Percentiles rank a stretch among this genome's conserved stretches.
These are phyloP conservation scores for Ehretia macrophylla DNA, from an alignment of 257 asterid genomes.

Conservation along the genomic window DNA sequence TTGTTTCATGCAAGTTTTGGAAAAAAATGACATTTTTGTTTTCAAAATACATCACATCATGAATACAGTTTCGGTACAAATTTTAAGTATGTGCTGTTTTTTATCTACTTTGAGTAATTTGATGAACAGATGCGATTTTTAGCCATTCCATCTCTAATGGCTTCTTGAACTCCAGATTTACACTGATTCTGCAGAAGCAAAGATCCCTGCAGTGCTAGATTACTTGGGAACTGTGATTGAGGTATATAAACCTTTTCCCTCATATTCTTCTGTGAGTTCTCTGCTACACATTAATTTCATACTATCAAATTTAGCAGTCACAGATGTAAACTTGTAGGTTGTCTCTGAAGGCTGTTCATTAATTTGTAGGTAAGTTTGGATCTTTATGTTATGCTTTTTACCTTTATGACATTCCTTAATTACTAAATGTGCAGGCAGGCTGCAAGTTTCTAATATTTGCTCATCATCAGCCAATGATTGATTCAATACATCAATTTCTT, in stretches of 20 bases:
- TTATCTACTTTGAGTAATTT: not conserved
- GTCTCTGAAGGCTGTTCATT: not conserved
- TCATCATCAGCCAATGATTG: slow-evolving; percentile 84
- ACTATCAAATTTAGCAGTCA: not conserved
- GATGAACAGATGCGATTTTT: not conserved
- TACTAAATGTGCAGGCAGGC: slow-evolving; percentile 61
- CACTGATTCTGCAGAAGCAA: slow-evolving; percentile 76
- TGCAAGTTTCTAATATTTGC: slow-evolving; percentile 96
- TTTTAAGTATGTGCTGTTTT: not conserved
- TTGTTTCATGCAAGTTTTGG: too few species aligned
- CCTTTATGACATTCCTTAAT: slow-evolving; percentile 9
- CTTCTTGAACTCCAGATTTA: slow-evolving; percentile 50
- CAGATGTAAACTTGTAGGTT: not conserved
- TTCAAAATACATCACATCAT: too few species aligned
- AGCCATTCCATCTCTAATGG: slow-evolving; percentile 8
- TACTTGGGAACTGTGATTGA: slow-evolving; percentile 83
- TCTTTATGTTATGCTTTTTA: slow-evolving; percentile 14
- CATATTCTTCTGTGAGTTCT: slow-evolving; percentile 6
- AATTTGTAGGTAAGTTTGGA: not conserved
- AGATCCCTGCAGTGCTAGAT: slow-evolving; percentile 89
- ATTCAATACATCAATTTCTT: slow-evolving; percentile 71
- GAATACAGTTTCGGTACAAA: too few species aligned
- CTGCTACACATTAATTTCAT: not conserved
- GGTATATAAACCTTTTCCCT: slow-evolving; percentile 37
- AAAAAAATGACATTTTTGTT: too few species aligned